phyloP scores from a whole-genome alignment of 2,329 filamentous ascomycete species.

The Xylariaceae sp. region DNA sequence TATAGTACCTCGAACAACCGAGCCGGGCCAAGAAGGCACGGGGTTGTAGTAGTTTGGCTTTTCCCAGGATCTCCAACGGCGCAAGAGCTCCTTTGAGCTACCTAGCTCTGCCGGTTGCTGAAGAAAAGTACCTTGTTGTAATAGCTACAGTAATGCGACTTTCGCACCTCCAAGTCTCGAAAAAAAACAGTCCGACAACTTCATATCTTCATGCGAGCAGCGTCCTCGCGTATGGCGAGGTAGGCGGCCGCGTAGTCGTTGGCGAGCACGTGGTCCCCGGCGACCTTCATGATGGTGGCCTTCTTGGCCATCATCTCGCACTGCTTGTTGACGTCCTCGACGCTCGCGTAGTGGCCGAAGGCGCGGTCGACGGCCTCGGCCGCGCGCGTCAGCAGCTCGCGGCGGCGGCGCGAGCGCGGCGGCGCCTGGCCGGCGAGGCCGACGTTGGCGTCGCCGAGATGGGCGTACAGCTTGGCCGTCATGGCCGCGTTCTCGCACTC shows the following conservation, averaged over 20 bases:
- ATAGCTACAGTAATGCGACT: background rate
- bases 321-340: constrained; percentile 63
- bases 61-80: too few relatives aligned
- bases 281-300: constrained; percentile 64
- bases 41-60: too few relatives aligned
- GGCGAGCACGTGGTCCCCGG: constrained; percentile 55
- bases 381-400: constrained; percentile 51
- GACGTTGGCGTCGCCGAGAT: constrained; percentile 70
- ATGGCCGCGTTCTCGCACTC: constrained; percentile 60
- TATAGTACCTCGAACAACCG: too few relatives aligned
- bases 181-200: constrained; percentile 3
- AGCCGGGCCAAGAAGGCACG: too few relatives aligned
- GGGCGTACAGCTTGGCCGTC: constrained; percentile 58
- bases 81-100: too few relatives aligned
- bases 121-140: too few relatives aligned
- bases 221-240: constrained; percentile 45
- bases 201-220: constrained; percentile 17
- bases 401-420: constrained; percentile 35
- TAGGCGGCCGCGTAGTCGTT: constrained; percentile 63
- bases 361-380: constrained; percentile 55
- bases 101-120: too few relatives aligned
- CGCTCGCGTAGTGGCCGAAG: constrained; percentile 54
- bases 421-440: constrained; percentile 58
- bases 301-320: constrained; percentile 79
- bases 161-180: too few relatives aligned